phyloP scores from a whole-genome alignment of 805 yeast species.

The Torulaspora delbrueckii region DNA sequence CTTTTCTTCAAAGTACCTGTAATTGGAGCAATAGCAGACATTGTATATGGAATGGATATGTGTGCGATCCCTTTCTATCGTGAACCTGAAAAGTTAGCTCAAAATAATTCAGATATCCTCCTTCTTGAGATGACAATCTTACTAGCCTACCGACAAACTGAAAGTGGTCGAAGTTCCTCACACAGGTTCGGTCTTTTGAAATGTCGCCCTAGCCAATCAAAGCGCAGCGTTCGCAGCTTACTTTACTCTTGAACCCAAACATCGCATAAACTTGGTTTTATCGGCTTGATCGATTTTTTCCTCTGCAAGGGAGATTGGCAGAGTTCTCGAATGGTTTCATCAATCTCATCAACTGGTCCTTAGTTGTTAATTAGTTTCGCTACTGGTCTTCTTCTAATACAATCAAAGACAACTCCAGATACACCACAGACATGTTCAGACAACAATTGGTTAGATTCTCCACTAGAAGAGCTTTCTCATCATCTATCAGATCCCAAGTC shows the following conservation, averaged over 20 bases:
- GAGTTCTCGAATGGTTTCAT: background rate
- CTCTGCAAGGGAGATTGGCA: conserved; percentile 3
- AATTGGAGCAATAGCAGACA: conserved; percentile 70
- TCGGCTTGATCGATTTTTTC: conserved; percentile 7
- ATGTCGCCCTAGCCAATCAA: conserved; percentile 11
- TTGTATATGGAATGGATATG: background rate
- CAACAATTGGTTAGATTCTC: conserved; percentile 33
- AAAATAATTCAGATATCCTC: background rate
- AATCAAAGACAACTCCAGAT: background rate
- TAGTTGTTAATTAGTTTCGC: background rate
- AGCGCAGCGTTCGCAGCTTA: conserved; percentile 10
- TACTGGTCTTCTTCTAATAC: background rate
- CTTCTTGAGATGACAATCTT: background rate
- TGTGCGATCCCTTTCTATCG: background rate
- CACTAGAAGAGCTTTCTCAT: conserved; percentile 48
- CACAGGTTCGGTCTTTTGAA: background rate
- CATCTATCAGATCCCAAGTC: conserved; percentile 39
- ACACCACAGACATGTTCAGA: conserved; percentile 27
- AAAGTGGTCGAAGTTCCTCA: conserved; percentile 6
- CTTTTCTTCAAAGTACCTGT: conserved; percentile 78
- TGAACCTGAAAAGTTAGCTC: too few relatives aligned
- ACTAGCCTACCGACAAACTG: background rate
- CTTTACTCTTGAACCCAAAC: conserved; percentile 9
- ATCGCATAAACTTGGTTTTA: conserved; percentile 9
- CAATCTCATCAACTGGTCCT: background rate